phyloP scores from a whole-genome alignment of 2,329 filamentous ascomycete genomes.

The Aspergillus latus region DNA sequence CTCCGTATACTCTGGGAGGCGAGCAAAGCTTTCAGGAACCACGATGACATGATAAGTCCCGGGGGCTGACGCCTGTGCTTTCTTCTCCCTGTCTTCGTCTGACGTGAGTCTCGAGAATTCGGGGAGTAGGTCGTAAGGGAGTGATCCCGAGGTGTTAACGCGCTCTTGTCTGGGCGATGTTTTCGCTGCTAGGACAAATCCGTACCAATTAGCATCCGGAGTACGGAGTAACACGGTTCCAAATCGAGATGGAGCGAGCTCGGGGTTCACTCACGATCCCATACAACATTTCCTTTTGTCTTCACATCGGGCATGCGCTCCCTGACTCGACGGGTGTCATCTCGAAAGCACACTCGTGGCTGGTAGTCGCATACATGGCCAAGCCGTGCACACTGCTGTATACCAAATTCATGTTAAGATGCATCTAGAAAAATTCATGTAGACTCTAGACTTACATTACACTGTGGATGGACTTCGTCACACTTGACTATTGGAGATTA shows the following conservation, averaged over 20 bases:
- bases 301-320: constrained; percentile 55
- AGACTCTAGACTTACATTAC: constrained; percentile 44
- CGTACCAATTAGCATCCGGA: constrained; percentile 15
- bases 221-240: constrained; percentile 35
- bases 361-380: constrained; percentile 60
- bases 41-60: constrained; percentile 58
- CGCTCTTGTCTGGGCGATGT: constrained; percentile 30
- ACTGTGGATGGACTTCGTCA: constrained; percentile 56
- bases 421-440: neutral
- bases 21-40: constrained; percentile 55
- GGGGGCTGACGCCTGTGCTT: constrained; percentile 52
- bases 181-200: constrained; percentile 25
- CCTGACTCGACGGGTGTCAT: constrained; percentile 54
- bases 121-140: constrained; percentile 50
- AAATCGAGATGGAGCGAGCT: neutral
- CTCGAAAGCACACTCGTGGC: constrained; percentile 55
- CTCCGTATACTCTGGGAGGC: constrained; percentile 52
- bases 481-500: constrained; percentile 50
- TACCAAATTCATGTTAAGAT: constrained; percentile 12
- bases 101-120: constrained; percentile 54
- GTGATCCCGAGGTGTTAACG: constrained; percentile 29
- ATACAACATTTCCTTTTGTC: constrained; percentile 50
- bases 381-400: constrained; percentile 55
- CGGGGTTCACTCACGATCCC: no score
- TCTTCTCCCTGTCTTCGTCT: constrained; percentile 59